These are phyloP conservation scores for Chalciporus pseudorubinellus DNA, from an alignment of 768 basidiomycete genomes.

Conservation along the genomic window DNA sequence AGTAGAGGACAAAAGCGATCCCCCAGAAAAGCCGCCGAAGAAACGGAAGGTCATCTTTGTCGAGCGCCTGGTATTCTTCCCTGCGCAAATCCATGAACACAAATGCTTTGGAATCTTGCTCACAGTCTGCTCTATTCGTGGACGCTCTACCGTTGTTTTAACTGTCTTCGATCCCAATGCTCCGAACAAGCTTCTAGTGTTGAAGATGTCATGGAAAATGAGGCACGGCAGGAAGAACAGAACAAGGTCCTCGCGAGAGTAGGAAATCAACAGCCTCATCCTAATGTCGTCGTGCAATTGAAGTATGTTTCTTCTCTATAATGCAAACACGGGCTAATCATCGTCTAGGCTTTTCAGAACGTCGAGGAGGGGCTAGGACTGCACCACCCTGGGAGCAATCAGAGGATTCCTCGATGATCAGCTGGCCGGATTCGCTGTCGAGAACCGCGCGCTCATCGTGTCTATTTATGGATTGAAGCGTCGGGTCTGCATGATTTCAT, in stretches of 20 bases:
- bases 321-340: neutral
- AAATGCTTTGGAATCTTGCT: constrained; percentile 5
- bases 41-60: neutral
- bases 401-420: constrained; percentile 5
- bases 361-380: neutral
- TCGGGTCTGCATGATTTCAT: constrained; percentile 19
- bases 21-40: neutral
- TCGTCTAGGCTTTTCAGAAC: neutral
- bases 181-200: neutral
- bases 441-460: constrained; percentile 4
- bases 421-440: neutral
- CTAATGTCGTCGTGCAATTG: constrained; percentile 2
- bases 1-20: too few species aligned
- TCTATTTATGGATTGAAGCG: constrained; percentile 5
- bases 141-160: constrained; percentile 10
- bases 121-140: constrained; percentile 11
- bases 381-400: constrained; percentile 1
- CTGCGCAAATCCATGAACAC: neutral
- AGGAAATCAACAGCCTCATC: neutral
- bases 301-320: neutral
- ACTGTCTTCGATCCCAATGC: neutral
- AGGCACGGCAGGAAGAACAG: neutral
- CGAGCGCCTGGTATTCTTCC: neutral
- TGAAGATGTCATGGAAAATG: constrained; percentile 13
- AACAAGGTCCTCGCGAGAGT: neutral